A percentile compares a stretch with the other conserved stretches of the same genome.
Evolutionary conservation across 2,329 filamentous ascomycete species (phyloP).

Genomic region (Atkinsonella hypoxylon): DNA sequence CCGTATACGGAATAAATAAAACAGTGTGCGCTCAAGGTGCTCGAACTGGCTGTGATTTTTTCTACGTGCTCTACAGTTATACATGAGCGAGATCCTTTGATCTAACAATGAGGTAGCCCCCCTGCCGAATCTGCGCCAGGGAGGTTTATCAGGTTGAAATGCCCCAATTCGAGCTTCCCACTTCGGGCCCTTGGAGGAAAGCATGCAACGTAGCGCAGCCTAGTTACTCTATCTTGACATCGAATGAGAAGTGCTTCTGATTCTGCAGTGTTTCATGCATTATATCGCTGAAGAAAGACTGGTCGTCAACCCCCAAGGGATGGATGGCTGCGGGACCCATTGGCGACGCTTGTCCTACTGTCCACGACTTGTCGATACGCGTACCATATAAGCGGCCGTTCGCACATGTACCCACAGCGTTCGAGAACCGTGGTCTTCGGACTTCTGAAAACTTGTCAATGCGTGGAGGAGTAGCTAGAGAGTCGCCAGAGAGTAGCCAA

Average conservation of each 20-base stretch:
- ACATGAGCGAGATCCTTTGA: too few species aligned
- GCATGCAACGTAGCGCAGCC: not conserved
- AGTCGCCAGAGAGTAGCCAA: not conserved
- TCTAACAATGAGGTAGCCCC: not conserved
- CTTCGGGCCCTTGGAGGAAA: not conserved
- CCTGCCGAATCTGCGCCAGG: not conserved
- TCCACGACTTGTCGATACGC: not conserved
- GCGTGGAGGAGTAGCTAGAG: not conserved
- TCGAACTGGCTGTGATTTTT: too few species aligned
- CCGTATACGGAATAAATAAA: not conserved
- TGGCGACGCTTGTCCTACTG: not conserved
- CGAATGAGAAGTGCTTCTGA: not conserved
- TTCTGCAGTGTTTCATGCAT: not conserved
- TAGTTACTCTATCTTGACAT: not conserved
- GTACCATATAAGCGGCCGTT: slow-evolving; percentile 1
- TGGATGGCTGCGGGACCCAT: not conserved
- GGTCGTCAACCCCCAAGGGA: not conserved
- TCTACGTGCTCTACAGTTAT: too few species aligned
- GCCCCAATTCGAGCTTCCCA: not conserved
- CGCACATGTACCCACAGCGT: not conserved
- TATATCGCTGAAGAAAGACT: not conserved
- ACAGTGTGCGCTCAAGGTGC: not conserved
- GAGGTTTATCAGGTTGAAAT: not conserved
- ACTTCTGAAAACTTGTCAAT: not conserved
- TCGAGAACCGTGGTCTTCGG: not conserved